Percentiles rank a stretch among this genome's conserved stretches.
phyloP scores from a whole-genome alignment of 164 flowering plant species.

The Warburgia ugandensis region DNA sequence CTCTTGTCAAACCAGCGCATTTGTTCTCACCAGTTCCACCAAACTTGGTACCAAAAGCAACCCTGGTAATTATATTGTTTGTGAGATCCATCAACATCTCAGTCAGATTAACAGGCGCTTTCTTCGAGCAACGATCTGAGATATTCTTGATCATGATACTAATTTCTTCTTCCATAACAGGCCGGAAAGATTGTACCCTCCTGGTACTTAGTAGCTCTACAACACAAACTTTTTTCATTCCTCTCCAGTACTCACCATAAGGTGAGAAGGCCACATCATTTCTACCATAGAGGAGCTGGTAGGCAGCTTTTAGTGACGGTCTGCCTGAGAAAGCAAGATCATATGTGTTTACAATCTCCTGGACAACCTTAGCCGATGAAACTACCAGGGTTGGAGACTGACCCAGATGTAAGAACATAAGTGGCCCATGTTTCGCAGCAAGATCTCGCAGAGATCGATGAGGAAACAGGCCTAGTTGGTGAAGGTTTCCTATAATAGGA shows the following conservation, averaged over 20 bases:
- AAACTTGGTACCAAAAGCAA: conserved; percentile 16
- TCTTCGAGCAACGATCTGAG: too few relatives aligned
- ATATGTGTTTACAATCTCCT: too few relatives aligned
- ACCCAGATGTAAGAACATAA: too few relatives aligned
- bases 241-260: conserved; percentile 56
- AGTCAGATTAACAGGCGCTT: conserved; percentile 11
- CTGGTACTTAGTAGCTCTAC: conserved; percentile 41
- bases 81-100: background rate
- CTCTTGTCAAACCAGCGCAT: background rate
- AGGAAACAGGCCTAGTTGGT: too few relatives aligned
- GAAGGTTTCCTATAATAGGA: too few relatives aligned
- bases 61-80: conserved; percentile 8
- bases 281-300: conserved; percentile 37
- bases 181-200: conserved; percentile 35
- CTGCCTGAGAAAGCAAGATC: too few relatives aligned
- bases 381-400: too few relatives aligned
- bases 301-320: conserved; percentile 7
- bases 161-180: conserved; percentile 48
- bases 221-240: conserved; percentile 33
- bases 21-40: background rate
- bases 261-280: conserved; percentile 42
- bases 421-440: too few relatives aligned
- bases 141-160: too few relatives aligned
- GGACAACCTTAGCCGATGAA: too few relatives aligned
- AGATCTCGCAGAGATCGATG: too few relatives aligned